Evolutionary conservation across 495 filamentous ascomycete genomes (phyloP), one percentile per base, ranked within the genome.

Genomic region (Aspergillus steynii): DNA sequence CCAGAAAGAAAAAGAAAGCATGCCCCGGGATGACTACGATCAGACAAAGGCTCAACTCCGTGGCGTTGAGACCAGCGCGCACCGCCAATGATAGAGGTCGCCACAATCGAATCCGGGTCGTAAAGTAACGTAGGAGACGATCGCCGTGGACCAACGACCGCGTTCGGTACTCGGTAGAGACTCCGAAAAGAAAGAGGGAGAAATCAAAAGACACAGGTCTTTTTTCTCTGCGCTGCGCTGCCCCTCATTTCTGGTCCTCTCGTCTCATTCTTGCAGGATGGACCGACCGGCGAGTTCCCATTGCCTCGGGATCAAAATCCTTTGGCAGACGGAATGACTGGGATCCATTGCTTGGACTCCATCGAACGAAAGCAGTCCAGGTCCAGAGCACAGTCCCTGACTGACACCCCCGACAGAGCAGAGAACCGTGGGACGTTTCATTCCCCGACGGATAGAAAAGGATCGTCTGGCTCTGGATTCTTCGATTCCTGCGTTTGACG

Each of bases 1-100:
- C 62, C 59, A 63, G 69, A 57, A 54, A 68, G 63, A 58, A 67
- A 58, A 55, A 53, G 15, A 27, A 56, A 26, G 61, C 61, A 62
- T 53, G 47, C 45, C 50, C 62, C 60, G 48, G 20, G 28, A 50
- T 29, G 25, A 26, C 25, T 50, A 50, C 49, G 20, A 26, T 50
- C 28, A 50, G 25, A 50, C 20, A 26, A 29, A 29, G 20, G 20
- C 20, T 50, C 49, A 50, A 50, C 49, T 10, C 49, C 49, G 49
- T 50, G 49, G 28, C 20, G 28, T 26, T 26, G 49, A 27, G 9
- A 50, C 20, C 20, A 26, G 15, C 28, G 28, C 10, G n/a, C 28
- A 26, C 49, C 28, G 49, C 37, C 37, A 42, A 42, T 42, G 37
- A 42, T 15, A 10, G 37, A 42, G 37, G 37, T 42, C 37, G 37